Evolutionary conservation across 192 early-diverging fungal genomes (phyloP).

Genomic region (Oehlia diaphana): DNA sequence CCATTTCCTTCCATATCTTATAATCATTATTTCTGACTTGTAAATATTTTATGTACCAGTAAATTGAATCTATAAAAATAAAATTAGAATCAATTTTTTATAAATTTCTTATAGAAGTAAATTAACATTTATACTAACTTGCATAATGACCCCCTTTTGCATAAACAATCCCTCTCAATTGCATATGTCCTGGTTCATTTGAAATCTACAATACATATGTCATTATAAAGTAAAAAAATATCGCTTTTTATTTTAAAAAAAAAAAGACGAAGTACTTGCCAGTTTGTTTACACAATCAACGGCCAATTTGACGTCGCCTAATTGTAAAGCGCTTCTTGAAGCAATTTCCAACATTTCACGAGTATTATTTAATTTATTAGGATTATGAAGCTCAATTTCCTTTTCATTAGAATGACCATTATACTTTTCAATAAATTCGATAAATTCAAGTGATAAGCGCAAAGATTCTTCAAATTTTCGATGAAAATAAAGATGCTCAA

Average conservation of each 20-base stretch:
- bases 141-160: slow-evolving; percentile 5
- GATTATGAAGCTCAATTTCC: neutral
- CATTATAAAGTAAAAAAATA: neutral
- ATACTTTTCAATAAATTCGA: slow-evolving; percentile 2
- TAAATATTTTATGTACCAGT: slow-evolving; percentile 14
- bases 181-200: slow-evolving; percentile 18
- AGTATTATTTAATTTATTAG: slow-evolving; percentile 4
- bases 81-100: neutral
- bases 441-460: neutral
- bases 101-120: neutral
- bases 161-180: slow-evolving; percentile 17
- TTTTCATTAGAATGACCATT: neutral
- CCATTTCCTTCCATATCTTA: slow-evolving; percentile 18
- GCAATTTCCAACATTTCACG: slow-evolving; percentile 20
- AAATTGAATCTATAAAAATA: slow-evolving; percentile 8
- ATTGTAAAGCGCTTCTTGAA: slow-evolving; percentile 8
- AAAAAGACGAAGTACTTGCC: neutral
- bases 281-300: slow-evolving; percentile 11
- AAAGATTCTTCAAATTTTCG: slow-evolving; percentile 5
- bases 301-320: neutral
- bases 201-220: neutral
- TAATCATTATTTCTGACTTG: slow-evolving; percentile 20
- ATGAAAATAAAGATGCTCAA: slow-evolving; percentile 19
- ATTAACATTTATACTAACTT: neutral
- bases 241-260: too few relatives aligned